These are phyloP conservation scores for Cicer cuneatum DNA, from an alignment of 306 rosid species.

Conservation along the genomic window DNA sequence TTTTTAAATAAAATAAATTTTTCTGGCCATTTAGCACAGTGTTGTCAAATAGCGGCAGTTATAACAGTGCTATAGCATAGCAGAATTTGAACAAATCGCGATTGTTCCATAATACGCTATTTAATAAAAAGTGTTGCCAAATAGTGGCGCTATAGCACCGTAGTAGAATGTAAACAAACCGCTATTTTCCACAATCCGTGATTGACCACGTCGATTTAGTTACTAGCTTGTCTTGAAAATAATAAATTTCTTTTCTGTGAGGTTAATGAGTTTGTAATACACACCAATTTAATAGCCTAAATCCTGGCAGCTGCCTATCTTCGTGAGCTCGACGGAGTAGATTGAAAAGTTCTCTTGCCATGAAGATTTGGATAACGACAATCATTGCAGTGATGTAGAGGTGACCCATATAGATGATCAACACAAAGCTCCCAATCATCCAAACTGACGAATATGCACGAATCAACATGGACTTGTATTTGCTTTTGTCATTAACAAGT, in stretches of 20 bases:
- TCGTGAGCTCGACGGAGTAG: conserved; percentile 89
- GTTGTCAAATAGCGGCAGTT: no score
- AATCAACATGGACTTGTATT: conserved; percentile 86
- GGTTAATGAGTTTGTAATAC: conserved; percentile 37
- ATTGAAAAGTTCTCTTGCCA: conserved; percentile 94
- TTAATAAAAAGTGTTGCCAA: no score
- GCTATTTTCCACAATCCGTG: no score
- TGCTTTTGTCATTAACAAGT: conserved; percentile 83
- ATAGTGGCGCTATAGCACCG: no score
- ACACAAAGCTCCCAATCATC: conserved; percentile 97
- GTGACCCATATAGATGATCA: conserved; percentile 86
- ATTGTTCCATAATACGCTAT: no score
- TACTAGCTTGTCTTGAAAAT: conserved; percentile 21
- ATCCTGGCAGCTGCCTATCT: conserved; percentile 92
- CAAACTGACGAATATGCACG: conserved; percentile 88
- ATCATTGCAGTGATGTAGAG: conserved; percentile 92
- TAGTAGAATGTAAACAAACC: no score
- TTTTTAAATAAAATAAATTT: background rate
- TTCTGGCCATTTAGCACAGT: background rate
- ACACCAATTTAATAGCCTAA: conserved; percentile 93
- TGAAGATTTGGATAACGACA: conserved; percentile 93
- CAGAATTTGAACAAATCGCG: no score
- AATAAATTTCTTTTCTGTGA: conserved; percentile 28
- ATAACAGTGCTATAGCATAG: no score
- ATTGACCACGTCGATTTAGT: background rate